Percentiles rank a stretch among this genome's conserved stretches.
These are phyloP conservation scores for Lolium rigidum DNA, from an alignment of 176 grass and related monocot genomes.

Conservation along the genomic window DNA sequence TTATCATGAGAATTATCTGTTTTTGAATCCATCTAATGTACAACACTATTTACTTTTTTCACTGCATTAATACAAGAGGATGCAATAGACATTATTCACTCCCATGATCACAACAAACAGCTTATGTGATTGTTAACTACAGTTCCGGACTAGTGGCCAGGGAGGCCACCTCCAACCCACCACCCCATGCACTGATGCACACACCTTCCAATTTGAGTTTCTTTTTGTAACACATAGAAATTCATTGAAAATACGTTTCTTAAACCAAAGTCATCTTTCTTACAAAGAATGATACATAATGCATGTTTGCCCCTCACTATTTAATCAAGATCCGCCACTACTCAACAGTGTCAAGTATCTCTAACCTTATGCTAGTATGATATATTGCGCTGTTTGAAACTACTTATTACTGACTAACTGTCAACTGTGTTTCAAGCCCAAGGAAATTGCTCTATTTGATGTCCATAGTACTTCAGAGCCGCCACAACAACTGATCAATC, in stretches of 20 bases:
- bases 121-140: slow-evolving; percentile 7
- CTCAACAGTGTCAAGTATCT: slow-evolving; percentile 1
- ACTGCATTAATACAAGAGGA: slow-evolving; percentile 2
- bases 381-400: slow-evolving; percentile 10
- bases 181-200: neutral
- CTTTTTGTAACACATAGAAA: neutral
- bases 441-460: slow-evolving; percentile 28
- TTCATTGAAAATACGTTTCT: slow-evolving; percentile 8
- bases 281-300: neutral
- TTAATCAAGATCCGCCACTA: neutral
- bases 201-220: neutral
- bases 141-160: neutral
- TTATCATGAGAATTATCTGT: slow-evolving; percentile 19
- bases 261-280: neutral
- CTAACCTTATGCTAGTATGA: slow-evolving; percentile 19
- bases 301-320: neutral
- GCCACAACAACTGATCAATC: neutral
- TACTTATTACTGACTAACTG: slow-evolving; percentile 19
- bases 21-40: slow-evolving; percentile 2
- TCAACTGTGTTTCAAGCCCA: slow-evolving; percentile 15
- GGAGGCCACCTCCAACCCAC: neutral
- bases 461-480: slow-evolving; percentile 8
- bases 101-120: neutral
- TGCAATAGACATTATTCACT: neutral
- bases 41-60: slow-evolving; percentile 12